Evolutionary conservation across 257 asterid genomes (phyloP), one percentile per base, ranked within the genome.

Genomic region (Penstemon barbatus): DNA sequence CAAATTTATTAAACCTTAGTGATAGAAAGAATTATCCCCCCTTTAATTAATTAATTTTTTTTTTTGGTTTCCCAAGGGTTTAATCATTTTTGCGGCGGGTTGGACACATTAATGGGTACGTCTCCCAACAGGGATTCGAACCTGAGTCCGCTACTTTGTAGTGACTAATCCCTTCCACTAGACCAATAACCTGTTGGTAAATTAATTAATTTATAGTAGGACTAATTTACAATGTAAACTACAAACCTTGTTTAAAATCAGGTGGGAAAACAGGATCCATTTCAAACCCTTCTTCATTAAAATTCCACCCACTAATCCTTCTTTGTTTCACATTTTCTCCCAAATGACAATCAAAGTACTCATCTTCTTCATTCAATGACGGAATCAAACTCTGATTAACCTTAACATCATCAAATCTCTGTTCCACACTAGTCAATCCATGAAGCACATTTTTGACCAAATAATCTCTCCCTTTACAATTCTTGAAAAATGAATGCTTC

Each of bases 281-380:
- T 63, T 85, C 75, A 15, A 87, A 89, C 8, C 83, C 95, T 40
- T 89, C 89, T 48, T 76, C 83, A 9, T 89, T 89, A 60, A 91
- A 91, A 63, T 89, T 89, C 98, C 96, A 91, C 0, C 98, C 96
- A 46, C 98, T 87, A 11, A 90, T 85, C 84, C 95, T 87, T 61
- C 95, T 84, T 49, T 83, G 85, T 53, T 80, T 91, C 59, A 49
- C 70, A 12, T 39, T 71, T 51, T 72, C 83, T 0, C 74, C 81
- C 4, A 66, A 38, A 3, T 54, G 3, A 1, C 13, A 49, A 37
- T 65, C 80, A 25, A 25, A 25, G 6, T 72, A 83, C 0, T 80
- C 88, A 0, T 80, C 83, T 5, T 73, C 80, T 4, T 75, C 84
- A 5, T 25, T 25, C 33, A 25, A 25, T 25, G 33, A 25, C 33